A percentile compares a stretch with the other conserved stretches of the same genome.
Evolutionary conservation across 257 asterid genomes (phyloP).

Genomic region (Capsicum rhomboideum): DNA sequence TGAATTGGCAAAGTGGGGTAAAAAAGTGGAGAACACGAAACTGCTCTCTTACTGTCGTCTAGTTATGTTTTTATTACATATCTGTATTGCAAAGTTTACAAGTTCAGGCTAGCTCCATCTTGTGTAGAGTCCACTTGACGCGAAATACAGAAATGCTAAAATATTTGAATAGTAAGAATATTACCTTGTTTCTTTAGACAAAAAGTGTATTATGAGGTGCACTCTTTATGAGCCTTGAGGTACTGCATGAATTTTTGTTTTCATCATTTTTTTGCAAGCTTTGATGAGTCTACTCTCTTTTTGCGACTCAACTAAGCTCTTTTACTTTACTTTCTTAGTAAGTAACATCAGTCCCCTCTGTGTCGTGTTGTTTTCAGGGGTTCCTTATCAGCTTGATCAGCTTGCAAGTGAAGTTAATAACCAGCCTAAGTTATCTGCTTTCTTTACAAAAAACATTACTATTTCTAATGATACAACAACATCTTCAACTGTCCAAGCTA

Average conservation of each 20-base stretch:
- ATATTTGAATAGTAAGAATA: neutral
- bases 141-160: neutral
- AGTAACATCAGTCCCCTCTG: neutral
- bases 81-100: neutral
- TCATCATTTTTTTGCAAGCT: neutral
- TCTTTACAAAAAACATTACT: slow-evolving; percentile 42
- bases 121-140: neutral
- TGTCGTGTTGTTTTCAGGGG: slow-evolving; percentile 43
- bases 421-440: slow-evolving; percentile 76
- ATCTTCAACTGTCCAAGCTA: slow-evolving; percentile 16
- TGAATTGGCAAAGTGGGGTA: neutral
- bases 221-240: neutral
- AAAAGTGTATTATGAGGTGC: neutral
- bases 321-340: neutral
- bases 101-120: neutral
- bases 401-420: slow-evolving; percentile 46
- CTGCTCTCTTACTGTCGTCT: neutral
- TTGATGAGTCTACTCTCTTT: neutral
- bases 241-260: neutral
- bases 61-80: neutral
- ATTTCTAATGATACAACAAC: slow-evolving; percentile 26
- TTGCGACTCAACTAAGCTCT: neutral
- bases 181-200: neutral
- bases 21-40: neutral
- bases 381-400: slow-evolving; percentile 86